Base-by-base conservation (phyloP, 352 stramenopile genomes). In the Peronospora belbahrii region DNA sequence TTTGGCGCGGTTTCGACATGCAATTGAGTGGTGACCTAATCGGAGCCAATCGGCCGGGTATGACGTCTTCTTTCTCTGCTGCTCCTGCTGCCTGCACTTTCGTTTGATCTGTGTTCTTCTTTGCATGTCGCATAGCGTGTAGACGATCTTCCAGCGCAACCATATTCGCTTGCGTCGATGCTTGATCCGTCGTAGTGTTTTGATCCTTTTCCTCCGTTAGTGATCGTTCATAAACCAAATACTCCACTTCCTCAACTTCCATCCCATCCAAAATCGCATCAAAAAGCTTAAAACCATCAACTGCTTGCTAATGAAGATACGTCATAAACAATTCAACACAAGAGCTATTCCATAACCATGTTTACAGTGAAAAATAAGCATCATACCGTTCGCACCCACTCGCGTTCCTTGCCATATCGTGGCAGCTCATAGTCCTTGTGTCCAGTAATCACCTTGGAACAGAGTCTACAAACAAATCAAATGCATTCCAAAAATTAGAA, bases 221-320 rank as follows among this genome's bases (percentile, higher is more conserved):
- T 27, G 74, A 71, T 18, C 50, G 52, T 20, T 80, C 66, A 35
- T 85, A 82, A 30, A 83, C 58, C 42, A 83, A 56, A 30, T 75
- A 66, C 30, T 85, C 73, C 1, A 59, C 42, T 36, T 90, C 79
- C 38, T 84, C 71, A 1, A 61, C 56, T 46, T 87, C 67, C 75
- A 90, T 90, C 11, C 79, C 79, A 58, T 88, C 71, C 33, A 90
- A 65, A 56, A 90, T 90, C 0, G 64, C 59, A 38, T 90, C 76
- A 31, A 90, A 86, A 4, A 90, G 55, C 41, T 64, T 70, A 15
- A 74, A 68, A 3, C 71, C 79, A 33, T 73, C 54, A 45, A 62
- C 56, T 34, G 75, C 76, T 84, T 87, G 74, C 79, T 90, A 56
- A 30, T 6, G 24, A 1, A 31, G 4, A 24, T 33, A 62, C 13